These are phyloP conservation scores for Steccherinum ochraceum DNA, from an alignment of 768 basidiomycete species.

Conservation along the genomic window DNA sequence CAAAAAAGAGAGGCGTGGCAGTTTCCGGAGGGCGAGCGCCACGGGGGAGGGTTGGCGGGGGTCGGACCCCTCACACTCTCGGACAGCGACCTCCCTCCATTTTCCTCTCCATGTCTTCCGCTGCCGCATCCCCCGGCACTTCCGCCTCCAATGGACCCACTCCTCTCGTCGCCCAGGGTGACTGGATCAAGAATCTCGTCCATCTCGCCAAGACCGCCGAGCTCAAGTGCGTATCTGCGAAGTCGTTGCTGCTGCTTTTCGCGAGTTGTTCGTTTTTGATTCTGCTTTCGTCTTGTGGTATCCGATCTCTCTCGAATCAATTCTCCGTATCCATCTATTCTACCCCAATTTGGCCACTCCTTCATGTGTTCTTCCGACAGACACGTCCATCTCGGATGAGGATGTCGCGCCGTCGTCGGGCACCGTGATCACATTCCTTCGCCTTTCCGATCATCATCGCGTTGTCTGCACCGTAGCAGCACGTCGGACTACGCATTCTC, in stretches of 20 bases:
- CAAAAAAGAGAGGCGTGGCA: conserved; percentile 7
- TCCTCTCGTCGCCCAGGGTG: conserved; percentile 72
- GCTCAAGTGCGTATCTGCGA: conserved; percentile 57
- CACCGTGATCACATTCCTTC: too few species aligned
- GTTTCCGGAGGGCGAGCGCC: conserved; percentile 22
- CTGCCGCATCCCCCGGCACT: conserved; percentile 17
- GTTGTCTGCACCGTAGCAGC: not conserved
- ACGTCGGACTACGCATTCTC: too few species aligned
- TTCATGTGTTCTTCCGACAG: too few species aligned
- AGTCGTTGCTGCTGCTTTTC: not conserved
- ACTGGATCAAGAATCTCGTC: conserved; percentile 84
- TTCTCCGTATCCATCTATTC: too few species aligned
- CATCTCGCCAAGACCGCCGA: conserved; percentile 85
- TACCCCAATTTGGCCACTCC: too few species aligned
- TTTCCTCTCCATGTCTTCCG: conserved; percentile 24
- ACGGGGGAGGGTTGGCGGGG: not conserved
- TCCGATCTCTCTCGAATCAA: too few species aligned
- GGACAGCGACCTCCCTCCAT: conserved; percentile 12
- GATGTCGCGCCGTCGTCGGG: too few species aligned
- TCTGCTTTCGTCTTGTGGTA: too few species aligned
- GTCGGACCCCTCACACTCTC: conserved; percentile 20
- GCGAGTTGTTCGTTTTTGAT: too few species aligned
- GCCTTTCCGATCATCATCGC: not conserved
- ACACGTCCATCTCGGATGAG: too few species aligned
- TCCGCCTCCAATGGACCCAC: conserved; percentile 13